A percentile compares a stretch with the other conserved stretches of the same genome.
These are phyloP conservation scores for Fraxinus americana DNA, from an alignment of 257 asterid genomes.

Conservation along the genomic window DNA sequence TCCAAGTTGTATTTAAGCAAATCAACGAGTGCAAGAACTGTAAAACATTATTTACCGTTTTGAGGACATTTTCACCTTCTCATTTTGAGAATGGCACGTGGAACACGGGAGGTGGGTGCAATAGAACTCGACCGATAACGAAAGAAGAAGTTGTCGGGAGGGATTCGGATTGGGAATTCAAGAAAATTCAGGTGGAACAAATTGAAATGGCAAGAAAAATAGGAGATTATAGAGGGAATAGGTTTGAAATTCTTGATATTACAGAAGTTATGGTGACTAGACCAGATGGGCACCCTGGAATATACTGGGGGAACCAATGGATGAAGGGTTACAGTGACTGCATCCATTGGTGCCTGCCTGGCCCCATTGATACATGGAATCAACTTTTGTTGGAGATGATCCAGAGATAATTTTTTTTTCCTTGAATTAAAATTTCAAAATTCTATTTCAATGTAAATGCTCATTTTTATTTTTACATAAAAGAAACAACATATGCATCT, in stretches of 20 bases:
- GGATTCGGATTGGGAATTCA: conserved; percentile 32
- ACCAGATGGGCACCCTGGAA: conserved; percentile 56
- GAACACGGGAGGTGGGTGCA: conserved; percentile 53
- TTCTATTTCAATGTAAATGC: neutral
- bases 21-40: conserved; percentile 39
- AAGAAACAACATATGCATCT: neutral
- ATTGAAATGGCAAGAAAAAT: conserved; percentile 35
- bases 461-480: neutral
- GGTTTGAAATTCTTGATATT: conserved; percentile 46
- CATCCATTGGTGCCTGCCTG: conserved; percentile 63
- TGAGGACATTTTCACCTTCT: conserved; percentile 54
- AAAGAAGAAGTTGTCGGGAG: conserved; percentile 21
- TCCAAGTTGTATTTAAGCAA: conserved; percentile 38
- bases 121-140: conserved; percentile 33
- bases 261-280: conserved; percentile 50
- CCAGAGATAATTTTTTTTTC: neutral
- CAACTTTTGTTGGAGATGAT: conserved; percentile 50
- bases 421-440: neutral
- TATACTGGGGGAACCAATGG: conserved; percentile 43
- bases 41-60: conserved; percentile 25
- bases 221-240: conserved; percentile 33
- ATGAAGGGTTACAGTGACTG: conserved; percentile 53
- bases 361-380: conserved; percentile 64
- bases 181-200: conserved; percentile 50
- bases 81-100: conserved; percentile 62